Base-by-base conservation (phyloP, 169 alveolate genomes). In the Cyclospora cayetanensis region DNA sequence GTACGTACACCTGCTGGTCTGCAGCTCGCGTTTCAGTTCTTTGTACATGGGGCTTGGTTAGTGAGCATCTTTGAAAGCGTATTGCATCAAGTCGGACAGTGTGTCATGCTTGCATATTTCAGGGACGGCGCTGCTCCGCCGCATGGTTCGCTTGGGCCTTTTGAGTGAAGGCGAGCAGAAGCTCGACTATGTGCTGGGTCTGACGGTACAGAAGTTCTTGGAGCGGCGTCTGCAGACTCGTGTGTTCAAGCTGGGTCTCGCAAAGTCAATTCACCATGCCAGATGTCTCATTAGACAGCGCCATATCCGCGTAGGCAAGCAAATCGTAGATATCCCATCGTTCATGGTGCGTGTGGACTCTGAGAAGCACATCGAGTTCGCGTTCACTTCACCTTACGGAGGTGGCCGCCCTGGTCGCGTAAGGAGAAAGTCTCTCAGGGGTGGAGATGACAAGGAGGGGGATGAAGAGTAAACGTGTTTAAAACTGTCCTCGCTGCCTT, bases 151-250 rank as follows among this genome's bases (percentile, higher is more conserved):
- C 63, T 97, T 98, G 93, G 99, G 99, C 35, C 97, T 99, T 65
- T 96, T 99, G 94, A 95, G 96, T 80, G 99, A 99, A 94, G 95
- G 96, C 84, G 99, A 99, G 96, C 97, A 96, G 95, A 98, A 99
- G 96, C 97, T 99, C 95, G 99, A 99, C 96, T 99, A 97, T 95
- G 99, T 99, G 93, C 96, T 99, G 94, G 99, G 99, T 46, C 96
- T 99, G 91, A 99, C 99, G 66, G 96, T 97, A 55, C 96, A 98
- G 93, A 98, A 99, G 97, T 96, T 99, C 97, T 95, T 99, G 97
- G 99, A 99, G 96, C 98, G 99, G 92, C 97, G 99, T 94, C 97
- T 99, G 92, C 99, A 99, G 96, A 99, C 99, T 87, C 97, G 97
- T 93, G 99, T 99, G 63, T 98, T 98, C 97, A 98, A 98, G 97